phyloP scores from a whole-genome alignment of 2,329 filamentous ascomycete species.

The Fusarium verticillioides region DNA sequence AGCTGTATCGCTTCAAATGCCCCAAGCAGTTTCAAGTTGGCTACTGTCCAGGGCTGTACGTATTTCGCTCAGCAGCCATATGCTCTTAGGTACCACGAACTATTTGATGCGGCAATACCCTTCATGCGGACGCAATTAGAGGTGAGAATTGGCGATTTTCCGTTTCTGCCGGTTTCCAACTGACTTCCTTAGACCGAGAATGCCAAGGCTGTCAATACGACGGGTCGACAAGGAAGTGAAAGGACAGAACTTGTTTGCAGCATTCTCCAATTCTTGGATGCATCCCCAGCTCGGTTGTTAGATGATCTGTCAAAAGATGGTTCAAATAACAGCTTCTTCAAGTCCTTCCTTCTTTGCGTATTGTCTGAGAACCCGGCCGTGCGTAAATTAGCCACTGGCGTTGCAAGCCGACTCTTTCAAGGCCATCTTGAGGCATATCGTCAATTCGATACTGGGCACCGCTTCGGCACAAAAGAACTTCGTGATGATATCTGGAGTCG shows the following conservation, averaged over 20 bases:
- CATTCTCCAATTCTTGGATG: constrained; percentile 68
- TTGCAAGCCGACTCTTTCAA: constrained; percentile 61
- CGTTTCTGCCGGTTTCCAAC: background rate
- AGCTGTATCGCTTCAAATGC: constrained; percentile 67
- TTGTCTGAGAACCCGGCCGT: constrained; percentile 63
- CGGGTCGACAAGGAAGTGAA: constrained; percentile 18
- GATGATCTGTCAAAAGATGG: constrained; percentile 46
- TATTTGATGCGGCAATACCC: constrained; percentile 65
- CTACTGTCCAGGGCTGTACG: constrained; percentile 70
- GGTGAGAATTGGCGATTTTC: constrained; percentile 53
- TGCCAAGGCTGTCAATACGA: constrained; percentile 19
- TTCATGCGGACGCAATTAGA: constrained; percentile 68
- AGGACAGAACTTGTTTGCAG: constrained; percentile 46
- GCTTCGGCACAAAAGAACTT: constrained; percentile 44
- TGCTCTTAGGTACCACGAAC: constrained; percentile 60
- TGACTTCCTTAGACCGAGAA: constrained; percentile 27
- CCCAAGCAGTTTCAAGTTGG: constrained; percentile 70
- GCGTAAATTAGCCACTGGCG: constrained; percentile 58
- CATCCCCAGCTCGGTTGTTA: constrained; percentile 55
- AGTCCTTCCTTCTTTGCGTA: constrained; percentile 65
- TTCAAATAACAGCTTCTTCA: constrained; percentile 52
- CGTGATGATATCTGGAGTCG: constrained; percentile 62
- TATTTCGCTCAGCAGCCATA: constrained; percentile 68
- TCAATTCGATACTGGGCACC: constrained; percentile 40
- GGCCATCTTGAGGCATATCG: constrained; percentile 45